phyloP scores from a whole-genome alignment of 495 filamentous ascomycete species.

The Aspergillus olivimuriae region DNA sequence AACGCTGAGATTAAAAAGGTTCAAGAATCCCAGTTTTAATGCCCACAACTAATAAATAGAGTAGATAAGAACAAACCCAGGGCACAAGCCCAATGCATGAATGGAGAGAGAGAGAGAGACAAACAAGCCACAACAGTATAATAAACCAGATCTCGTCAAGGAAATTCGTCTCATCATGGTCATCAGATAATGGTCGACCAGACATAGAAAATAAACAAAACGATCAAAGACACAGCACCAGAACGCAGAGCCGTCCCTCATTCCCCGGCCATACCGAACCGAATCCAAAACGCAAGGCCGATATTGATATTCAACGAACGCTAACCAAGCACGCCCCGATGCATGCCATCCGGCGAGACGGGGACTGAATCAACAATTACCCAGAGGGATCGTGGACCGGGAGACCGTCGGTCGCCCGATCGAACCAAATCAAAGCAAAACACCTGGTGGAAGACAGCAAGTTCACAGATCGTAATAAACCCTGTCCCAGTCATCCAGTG shows the following conservation, averaged over 20 bases:
- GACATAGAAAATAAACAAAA: constrained; percentile 15
- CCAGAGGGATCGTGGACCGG: too few species aligned
- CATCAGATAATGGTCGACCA: constrained; percentile 28
- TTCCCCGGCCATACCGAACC: constrained; percentile 6
- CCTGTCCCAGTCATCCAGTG: too few species aligned
- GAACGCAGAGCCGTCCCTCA: constrained; percentile 19
- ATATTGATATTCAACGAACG: constrained; percentile 2
- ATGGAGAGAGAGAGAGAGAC: constrained; percentile 10
- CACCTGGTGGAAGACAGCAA: too few species aligned
- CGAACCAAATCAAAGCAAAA: too few species aligned
- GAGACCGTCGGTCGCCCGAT: too few species aligned
- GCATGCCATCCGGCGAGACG: too few species aligned
- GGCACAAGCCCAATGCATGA: constrained; percentile 8
- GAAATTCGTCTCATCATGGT: constrained; percentile 47
- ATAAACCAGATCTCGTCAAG: constrained; percentile 14
- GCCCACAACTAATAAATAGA: constrained; percentile 5
- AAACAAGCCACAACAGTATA: constrained; percentile 20
- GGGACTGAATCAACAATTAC: too few species aligned
- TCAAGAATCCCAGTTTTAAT: constrained; percentile 1
- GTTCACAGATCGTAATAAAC: too few species aligned
- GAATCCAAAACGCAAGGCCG: neutral
- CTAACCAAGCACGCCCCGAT: constrained; percentile 10
- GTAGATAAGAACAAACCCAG: neutral
- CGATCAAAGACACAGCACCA: constrained; percentile 17
- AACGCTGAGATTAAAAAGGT: neutral